Percentiles rank a stretch among this genome's conserved stretches.
Conservation (phyloP, 2,329 filamentous ascomycete species). For the Phyllosticta citrichinensis region DNA sequence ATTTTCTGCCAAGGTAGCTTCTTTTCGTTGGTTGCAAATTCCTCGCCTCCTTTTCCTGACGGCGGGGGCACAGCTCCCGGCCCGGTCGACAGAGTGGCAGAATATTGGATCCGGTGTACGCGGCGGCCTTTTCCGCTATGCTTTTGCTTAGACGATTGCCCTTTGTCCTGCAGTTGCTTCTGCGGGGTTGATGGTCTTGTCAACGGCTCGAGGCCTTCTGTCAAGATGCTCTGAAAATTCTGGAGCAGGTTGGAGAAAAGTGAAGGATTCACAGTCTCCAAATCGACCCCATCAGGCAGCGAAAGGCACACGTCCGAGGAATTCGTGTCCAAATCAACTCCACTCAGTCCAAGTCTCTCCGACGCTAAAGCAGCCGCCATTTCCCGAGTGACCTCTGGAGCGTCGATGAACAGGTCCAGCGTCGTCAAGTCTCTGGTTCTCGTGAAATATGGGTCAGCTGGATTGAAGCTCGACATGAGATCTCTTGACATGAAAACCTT, state of each 20-base stretch:
- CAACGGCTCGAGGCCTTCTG: constrained; percentile 12
- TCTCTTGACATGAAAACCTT: constrained; percentile 71
- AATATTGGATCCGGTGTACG: constrained; percentile 17
- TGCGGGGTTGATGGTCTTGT: constrained; percentile 10
- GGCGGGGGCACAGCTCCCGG: constrained; percentile 61
- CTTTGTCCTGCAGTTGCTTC: constrained; percentile 1
- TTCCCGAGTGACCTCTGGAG: constrained; percentile 17
- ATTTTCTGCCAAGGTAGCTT: constrained; percentile 59
- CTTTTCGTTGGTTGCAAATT: constrained; percentile 20
- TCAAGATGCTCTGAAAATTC: constrained; percentile 26
- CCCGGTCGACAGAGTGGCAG: constrained; percentile 46
- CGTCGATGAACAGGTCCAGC: constrained; percentile 63
- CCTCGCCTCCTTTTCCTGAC: constrained; percentile 35
- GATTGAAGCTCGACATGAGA: constrained; percentile 55
- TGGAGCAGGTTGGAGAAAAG: constrained; percentile 26
- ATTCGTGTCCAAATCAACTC: neutral
- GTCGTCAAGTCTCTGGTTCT: constrained; percentile 62
- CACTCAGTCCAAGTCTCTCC: neutral
- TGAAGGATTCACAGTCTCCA: constrained; percentile 17
- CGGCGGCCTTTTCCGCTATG: constrained; percentile 14
- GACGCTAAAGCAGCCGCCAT: neutral
- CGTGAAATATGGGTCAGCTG: constrained; percentile 76
- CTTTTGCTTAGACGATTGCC: constrained; percentile 5
- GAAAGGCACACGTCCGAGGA: constrained; percentile 2
- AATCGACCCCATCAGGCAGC: constrained; percentile 19